phyloP scores from a whole-genome alignment of 441 rosid species.

The Omphalea diandra region DNA sequence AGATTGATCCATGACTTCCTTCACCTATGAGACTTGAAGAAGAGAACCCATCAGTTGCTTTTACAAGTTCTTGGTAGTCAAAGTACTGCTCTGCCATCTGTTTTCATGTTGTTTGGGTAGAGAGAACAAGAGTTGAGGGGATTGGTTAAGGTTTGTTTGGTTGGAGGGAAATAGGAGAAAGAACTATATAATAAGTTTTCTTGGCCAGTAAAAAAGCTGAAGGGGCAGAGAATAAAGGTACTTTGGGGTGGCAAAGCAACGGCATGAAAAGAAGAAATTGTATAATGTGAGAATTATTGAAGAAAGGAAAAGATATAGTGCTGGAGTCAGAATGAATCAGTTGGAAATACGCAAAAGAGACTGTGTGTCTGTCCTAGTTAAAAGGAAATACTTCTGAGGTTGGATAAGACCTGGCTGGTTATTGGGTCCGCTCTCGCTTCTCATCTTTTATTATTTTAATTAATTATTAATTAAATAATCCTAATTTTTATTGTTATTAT shows the following conservation, averaged over 20 bases:
- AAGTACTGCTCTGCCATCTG: constrained; percentile 44
- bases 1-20: constrained; percentile 78
- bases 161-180: constrained; percentile 19
- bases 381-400: constrained; percentile 5
- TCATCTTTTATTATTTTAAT: not conserved
- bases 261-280: constrained; percentile 26
- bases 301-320: constrained; percentile 46
- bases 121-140: not conserved
- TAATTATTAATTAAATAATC: not conserved
- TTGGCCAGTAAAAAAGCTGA: too few species aligned
- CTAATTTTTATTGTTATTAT: not conserved
- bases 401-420: not conserved
- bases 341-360: constrained; percentile 3
- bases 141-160: not conserved
- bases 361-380: constrained; percentile 14
- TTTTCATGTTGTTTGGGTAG: not conserved
- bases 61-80: constrained; percentile 49
- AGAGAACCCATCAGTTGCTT: constrained; percentile 57
- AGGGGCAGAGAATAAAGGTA: constrained; percentile 30
- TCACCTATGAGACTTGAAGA: constrained; percentile 54
- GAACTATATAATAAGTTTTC: too few species aligned
- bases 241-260: too few species aligned
- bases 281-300: constrained; percentile 53
- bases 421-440: constrained; percentile 12
- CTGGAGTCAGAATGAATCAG: constrained; percentile 8